A percentile compares a stretch with the other conserved stretches of the same genome.
Conservation (phyloP, 2,329 filamentous ascomycete species). For the Claviceps pusilla region DNA sequence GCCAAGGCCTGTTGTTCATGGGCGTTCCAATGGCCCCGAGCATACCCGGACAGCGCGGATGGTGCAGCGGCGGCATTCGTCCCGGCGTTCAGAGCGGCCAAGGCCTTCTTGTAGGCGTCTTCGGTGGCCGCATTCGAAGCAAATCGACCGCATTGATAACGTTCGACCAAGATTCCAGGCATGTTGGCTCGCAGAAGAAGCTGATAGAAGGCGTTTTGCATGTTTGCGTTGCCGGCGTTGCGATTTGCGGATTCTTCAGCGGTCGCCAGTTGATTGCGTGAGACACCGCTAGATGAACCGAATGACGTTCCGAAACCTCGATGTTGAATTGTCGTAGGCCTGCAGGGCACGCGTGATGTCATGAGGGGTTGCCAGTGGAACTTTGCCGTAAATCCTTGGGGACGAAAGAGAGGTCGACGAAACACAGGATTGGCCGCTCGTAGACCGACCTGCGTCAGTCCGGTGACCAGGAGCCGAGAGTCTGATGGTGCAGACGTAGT, state of each 20-base stretch:
- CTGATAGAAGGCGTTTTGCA: constrained; percentile 89
- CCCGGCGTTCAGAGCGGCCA: constrained; percentile 27
- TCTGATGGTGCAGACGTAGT: constrained; percentile 6
- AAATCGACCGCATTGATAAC: constrained; percentile 75
- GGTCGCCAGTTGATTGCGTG: constrained; percentile 58
- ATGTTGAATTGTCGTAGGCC: constrained; percentile 7
- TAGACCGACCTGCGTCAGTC: constrained; percentile 15
- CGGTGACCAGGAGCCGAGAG: constrained; percentile 10
- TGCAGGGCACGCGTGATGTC: constrained; percentile 9
- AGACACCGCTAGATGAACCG: constrained; percentile 32
- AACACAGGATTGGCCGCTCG: constrained; percentile 15
- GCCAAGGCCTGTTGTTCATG: constrained; percentile 17
- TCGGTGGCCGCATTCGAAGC: constrained; percentile 68
- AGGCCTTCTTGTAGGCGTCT: constrained; percentile 60
- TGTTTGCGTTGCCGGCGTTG: constrained; percentile 71
- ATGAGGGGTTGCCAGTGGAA: constrained; percentile 7
- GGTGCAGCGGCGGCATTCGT: constrained; percentile 13
- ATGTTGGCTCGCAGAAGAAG: constrained; percentile 81
- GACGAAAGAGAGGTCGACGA: constrained; percentile 13
- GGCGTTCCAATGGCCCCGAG: constrained; percentile 15
- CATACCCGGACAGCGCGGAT: constrained; percentile 10
- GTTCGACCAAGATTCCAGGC: constrained; percentile 81
- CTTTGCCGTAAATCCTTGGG: constrained; percentile 4
- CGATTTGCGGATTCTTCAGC: constrained; percentile 86
- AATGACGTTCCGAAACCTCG: constrained; percentile 18